Conservation (phyloP, 208 protist species). For the Trichomonas gallinae region DNA sequence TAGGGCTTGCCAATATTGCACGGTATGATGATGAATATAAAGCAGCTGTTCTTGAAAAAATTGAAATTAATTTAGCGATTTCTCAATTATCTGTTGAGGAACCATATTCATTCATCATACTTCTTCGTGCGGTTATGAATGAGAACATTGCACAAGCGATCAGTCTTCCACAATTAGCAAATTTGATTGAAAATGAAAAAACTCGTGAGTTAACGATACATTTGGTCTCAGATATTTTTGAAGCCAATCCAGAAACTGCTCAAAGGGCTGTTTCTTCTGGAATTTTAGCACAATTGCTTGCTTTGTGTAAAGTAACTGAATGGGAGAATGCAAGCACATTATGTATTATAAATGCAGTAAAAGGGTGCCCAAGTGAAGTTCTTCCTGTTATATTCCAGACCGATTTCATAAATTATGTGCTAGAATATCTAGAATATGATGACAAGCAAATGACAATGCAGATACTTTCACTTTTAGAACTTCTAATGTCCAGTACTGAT, state of each 20-base stretch:
- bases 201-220: not conserved
- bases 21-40: not conserved
- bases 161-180: not conserved
- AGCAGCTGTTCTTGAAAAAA: not conserved
- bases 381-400: not conserved
- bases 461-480: not conserved
- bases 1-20: not conserved
- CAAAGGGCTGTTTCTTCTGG: not conserved
- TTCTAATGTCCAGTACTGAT: not conserved
- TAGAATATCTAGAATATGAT: not conserved
- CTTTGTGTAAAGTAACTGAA: not conserved
- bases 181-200: not conserved
- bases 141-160: not conserved
- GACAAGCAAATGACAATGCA: not conserved
- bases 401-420: not conserved
- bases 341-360: not conserved
- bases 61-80: not conserved
- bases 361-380: not conserved
- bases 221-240: not conserved
- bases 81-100: not conserved
- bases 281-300: not conserved
- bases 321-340: not conserved
- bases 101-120: not conserved
- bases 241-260: not conserved
- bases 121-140: not conserved